Percentiles rank a stretch among this genome's conserved stretches.
Conservation (phyloP, 768 basidiomycete genomes). For the Pleurotus platypus region DNA sequence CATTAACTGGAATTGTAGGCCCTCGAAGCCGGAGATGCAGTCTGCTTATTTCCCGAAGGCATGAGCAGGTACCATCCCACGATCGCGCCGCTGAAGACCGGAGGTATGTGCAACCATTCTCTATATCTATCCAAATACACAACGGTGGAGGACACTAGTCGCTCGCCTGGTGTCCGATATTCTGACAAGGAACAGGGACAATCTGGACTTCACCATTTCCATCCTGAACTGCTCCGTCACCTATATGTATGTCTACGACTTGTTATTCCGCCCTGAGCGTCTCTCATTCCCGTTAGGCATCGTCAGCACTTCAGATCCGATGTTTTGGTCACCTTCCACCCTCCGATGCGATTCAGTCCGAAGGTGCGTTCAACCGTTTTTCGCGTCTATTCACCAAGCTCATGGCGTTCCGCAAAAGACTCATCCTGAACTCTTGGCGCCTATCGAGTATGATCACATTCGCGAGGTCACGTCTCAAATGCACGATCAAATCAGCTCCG, state of each 20-base stretch:
- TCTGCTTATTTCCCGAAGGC: constrained; percentile 86
- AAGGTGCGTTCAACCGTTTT: constrained; percentile 36
- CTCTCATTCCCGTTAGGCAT: constrained; percentile 8
- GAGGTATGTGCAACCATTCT: constrained; percentile 43
- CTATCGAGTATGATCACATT: constrained; percentile 60
- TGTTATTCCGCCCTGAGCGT: not conserved
- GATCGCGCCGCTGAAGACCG: constrained; percentile 87
- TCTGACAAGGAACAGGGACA: constrained; percentile 61
- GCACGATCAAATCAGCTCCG: constrained; percentile 66
- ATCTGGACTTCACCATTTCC: constrained; percentile 69
- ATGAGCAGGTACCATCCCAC: constrained; percentile 81
- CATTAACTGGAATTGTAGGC: constrained; percentile 40
- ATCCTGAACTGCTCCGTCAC: constrained; percentile 79
- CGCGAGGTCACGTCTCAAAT: constrained; percentile 57
- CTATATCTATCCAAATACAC: not conserved
- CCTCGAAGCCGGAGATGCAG: constrained; percentile 70
- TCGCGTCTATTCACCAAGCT: constrained; percentile 5
- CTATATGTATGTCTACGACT: constrained; percentile 53
- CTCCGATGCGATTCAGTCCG: constrained; percentile 61
- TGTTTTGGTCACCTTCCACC: constrained; percentile 79
- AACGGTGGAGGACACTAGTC: constrained; percentile 38
- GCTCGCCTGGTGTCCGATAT: constrained; percentile 80
- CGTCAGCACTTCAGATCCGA: constrained; percentile 79
- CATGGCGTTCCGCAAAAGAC: constrained; percentile 32
- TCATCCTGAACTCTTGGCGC: constrained; percentile 68